Percentiles rank a stretch among this genome's conserved stretches.
Evolutionary conservation across 2,329 filamentous ascomycete genomes (phyloP).

Genomic region (Hirsutella thompsonii): DNA sequence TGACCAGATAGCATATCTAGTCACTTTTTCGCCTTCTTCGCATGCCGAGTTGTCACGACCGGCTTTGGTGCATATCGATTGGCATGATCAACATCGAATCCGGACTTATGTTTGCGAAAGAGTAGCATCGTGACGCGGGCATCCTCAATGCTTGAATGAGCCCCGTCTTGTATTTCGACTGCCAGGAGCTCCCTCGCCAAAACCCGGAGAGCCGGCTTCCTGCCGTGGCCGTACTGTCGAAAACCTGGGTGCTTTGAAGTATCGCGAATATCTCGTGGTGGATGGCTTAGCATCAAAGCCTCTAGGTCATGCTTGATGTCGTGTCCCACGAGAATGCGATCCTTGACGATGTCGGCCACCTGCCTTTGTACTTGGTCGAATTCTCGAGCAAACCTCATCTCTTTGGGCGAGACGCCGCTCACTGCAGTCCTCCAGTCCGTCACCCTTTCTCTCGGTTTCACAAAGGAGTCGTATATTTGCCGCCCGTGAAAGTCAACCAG

Average conservation of each 20-base stretch:
- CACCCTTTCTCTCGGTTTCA: constrained; percentile 63
- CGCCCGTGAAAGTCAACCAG: constrained; percentile 88
- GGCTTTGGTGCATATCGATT: constrained; percentile 43
- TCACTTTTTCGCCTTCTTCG: constrained; percentile 4
- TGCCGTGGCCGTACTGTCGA: constrained; percentile 52
- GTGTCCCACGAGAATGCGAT: constrained; percentile 69
- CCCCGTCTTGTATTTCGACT: constrained; percentile 49
- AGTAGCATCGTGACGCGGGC: constrained; percentile 83
- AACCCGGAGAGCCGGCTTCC: constrained; percentile 52
- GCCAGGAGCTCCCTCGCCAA: constrained; percentile 44
- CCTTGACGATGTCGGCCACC: constrained; percentile 55
- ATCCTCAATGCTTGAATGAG: constrained; percentile 62
- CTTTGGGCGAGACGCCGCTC: constrained; percentile 64
- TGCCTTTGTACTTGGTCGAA: constrained; percentile 69
- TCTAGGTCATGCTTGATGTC: constrained; percentile 69
- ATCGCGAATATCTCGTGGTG: constrained; percentile 67
- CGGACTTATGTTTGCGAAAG: constrained; percentile 70
- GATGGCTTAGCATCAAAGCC: constrained; percentile 66
- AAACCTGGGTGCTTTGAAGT: constrained; percentile 70
- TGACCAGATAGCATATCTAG: background rate
- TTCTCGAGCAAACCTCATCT: constrained; percentile 55
- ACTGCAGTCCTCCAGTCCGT: constrained; percentile 85
- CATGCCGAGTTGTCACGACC: constrained; percentile 9
- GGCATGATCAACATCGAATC: constrained; percentile 71
- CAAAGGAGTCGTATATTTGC: constrained; percentile 90